A percentile compares a stretch with the other conserved stretches of the same genome.
Evolutionary conservation across 495 filamentous ascomycete genomes (phyloP).

Genomic region (Penicillium desertorum): DNA sequence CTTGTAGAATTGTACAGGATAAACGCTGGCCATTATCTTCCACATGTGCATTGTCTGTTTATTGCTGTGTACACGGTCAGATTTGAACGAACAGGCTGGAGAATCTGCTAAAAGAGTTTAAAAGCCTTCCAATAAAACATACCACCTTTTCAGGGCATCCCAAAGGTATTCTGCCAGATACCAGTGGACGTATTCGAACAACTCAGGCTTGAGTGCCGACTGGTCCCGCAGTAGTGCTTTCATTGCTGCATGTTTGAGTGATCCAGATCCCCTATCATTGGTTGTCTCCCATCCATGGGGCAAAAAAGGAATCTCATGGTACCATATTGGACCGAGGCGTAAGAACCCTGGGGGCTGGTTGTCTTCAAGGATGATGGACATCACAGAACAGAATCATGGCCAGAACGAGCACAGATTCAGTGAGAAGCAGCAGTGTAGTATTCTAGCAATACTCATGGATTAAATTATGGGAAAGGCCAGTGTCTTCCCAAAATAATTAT

Average conservation of each 20-base stretch:
- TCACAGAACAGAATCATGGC: background rate
- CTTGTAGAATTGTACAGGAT: constrained; percentile 34
- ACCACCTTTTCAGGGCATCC: constrained; percentile 38
- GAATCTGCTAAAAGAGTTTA: background rate
- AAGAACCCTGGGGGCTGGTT: background rate
- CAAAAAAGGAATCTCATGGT: constrained; percentile 39
- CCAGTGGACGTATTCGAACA: constrained; percentile 41
- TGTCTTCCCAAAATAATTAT: background rate
- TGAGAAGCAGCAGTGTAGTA: background rate
- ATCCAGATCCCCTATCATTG: constrained; percentile 28
- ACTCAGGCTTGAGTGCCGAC: constrained; percentile 24
- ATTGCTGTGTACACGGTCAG: constrained; percentile 25
- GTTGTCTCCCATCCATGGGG: constrained; percentile 25
- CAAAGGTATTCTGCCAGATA: constrained; percentile 40
- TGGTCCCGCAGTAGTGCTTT: constrained; percentile 34
- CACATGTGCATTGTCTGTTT: constrained; percentile 45
- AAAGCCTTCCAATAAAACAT: background rate
- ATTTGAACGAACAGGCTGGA: background rate
- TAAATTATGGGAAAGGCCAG: background rate
- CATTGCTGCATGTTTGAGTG: constrained; percentile 38
- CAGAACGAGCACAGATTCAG: background rate
- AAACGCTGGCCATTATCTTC: constrained; percentile 40
- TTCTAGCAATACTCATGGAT: background rate
- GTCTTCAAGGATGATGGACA: constrained; percentile 17
- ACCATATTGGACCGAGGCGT: constrained; percentile 25